Conservation (phyloP, 306 rosid species). For the Myrica gale region DNA sequence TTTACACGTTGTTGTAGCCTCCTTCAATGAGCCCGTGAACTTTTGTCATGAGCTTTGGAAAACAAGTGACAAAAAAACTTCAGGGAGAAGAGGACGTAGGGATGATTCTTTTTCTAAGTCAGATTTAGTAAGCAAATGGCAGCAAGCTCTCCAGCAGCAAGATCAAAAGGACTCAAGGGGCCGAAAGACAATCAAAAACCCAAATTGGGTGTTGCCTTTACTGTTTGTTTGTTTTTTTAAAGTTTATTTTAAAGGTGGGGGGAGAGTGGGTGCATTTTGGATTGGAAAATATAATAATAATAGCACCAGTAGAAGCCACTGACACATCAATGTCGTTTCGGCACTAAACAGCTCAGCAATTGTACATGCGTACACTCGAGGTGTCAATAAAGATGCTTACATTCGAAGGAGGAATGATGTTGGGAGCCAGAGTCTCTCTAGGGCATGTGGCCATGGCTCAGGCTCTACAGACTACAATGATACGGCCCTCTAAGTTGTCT, state of each 20-base stretch:
- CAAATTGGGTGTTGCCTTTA: too few species aligned
- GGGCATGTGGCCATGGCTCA: background rate
- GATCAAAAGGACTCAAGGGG: background rate
- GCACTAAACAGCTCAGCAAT: conserved; percentile 8
- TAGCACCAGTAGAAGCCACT: background rate
- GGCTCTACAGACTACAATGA: background rate
- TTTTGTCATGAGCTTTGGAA: background rate
- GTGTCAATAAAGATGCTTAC: conserved; percentile 15
- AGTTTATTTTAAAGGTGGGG: too few species aligned
- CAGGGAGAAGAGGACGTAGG: background rate
- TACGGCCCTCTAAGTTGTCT: background rate
- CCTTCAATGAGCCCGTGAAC: background rate
- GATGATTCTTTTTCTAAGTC: background rate
- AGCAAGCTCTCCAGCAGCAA: background rate
- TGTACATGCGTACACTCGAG: conserved; percentile 7
- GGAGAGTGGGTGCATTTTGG: too few species aligned
- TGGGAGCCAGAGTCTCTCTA: background rate
- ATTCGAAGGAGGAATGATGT: conserved; percentile 20
- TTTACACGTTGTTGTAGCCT: too few species aligned
- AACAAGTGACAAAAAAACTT: background rate
- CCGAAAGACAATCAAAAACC: too few species aligned
- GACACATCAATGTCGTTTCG: background rate
- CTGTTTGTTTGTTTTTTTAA: too few species aligned
- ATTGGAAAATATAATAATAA: background rate
- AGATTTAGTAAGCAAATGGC: too few species aligned